A percentile compares a stretch with the other conserved stretches of the same genome.
Evolutionary conservation across 306 rosid species (phyloP).

Genomic region (Gynostemma pentaphyllum): DNA sequence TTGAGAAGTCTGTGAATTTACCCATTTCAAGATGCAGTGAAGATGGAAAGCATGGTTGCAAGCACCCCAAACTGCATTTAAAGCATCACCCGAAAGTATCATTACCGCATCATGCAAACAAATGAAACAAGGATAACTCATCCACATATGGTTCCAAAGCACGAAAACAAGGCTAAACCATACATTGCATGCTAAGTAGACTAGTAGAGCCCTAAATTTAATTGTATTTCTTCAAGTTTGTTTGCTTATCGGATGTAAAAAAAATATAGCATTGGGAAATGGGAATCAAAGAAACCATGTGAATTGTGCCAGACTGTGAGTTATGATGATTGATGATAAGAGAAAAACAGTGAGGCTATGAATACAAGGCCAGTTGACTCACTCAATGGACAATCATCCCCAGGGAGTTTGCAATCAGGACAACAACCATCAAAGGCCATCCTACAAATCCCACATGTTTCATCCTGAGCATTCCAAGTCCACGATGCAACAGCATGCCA

Average conservation of each 20-base stretch:
- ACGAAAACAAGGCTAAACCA: not conserved
- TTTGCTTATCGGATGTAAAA: not conserved
- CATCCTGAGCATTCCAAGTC: constrained; percentile 96
- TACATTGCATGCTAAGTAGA: not conserved
- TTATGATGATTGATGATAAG: not conserved
- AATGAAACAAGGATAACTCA: not conserved
- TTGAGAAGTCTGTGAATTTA: constrained; percentile 73
- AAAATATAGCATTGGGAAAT: not conserved
- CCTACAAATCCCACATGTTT: constrained; percentile 85
- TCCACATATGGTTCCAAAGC: not conserved
- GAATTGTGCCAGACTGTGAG: not conserved
- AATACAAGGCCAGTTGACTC: constrained; percentile 17
- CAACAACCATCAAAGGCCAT: constrained; percentile 98
- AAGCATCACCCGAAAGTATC: not conserved
- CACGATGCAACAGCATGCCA: constrained; percentile 90
- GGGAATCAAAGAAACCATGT: too few species aligned
- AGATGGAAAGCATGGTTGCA: constrained; percentile 94
- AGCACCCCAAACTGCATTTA: constrained; percentile 78
- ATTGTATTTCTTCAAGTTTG: not conserved
- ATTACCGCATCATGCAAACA: not conserved
- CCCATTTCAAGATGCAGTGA: constrained; percentile 89
- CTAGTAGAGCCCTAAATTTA: too few species aligned
- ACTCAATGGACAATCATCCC: constrained; percentile 88
- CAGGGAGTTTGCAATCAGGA: constrained; percentile 86
- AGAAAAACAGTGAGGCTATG: not conserved